Percentiles rank a stretch among this genome's conserved stretches.
Conservation (phyloP, 805 yeast genomes). For the Candida vartiovaarae region DNA sequence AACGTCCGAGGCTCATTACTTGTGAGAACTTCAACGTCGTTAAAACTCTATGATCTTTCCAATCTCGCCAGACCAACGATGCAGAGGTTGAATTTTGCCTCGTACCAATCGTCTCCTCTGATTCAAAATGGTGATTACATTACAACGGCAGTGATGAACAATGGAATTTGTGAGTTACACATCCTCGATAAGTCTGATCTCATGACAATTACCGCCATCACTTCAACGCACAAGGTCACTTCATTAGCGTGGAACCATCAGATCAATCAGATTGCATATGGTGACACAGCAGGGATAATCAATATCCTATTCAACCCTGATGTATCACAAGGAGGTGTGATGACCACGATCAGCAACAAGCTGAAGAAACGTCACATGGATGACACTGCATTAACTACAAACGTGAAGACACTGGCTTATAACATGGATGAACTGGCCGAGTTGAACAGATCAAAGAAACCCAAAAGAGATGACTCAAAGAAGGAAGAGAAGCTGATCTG, state of each 20-base stretch:
- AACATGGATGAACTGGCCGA: slow-evolving; percentile 17
- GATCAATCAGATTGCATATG: slow-evolving; percentile 21
- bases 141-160: not conserved
- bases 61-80: slow-evolving; percentile 14
- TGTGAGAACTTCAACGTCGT: not conserved
- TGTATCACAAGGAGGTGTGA: slow-evolving; percentile 16
- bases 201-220: slow-evolving; percentile 6
- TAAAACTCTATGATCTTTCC: slow-evolving; percentile 18
- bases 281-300: slow-evolving; percentile 10
- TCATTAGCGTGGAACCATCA: slow-evolving; percentile 17
- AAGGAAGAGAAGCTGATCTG: slow-evolving; percentile 9
- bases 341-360: slow-evolving; percentile 13
- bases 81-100: slow-evolving; percentile 8
- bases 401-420: slow-evolving; percentile 6
- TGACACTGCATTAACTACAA: slow-evolving; percentile 8
- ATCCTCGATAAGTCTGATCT: slow-evolving; percentile 19
- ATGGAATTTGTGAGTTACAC: slow-evolving; percentile 5
- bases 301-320: slow-evolving; percentile 15
- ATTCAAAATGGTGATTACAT: slow-evolving; percentile 1
- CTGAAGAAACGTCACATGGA: slow-evolving; percentile 15
- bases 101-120: slow-evolving; percentile 3
- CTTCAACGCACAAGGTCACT: slow-evolving; percentile 5
- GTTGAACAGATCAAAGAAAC: slow-evolving; percentile 10
- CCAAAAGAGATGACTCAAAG: not conserved
- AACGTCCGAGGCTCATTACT: not conserved